Evolutionary conservation across 495 filamentous ascomycete genomes (phyloP).

Genomic region (Penicillium waksmanii): DNA sequence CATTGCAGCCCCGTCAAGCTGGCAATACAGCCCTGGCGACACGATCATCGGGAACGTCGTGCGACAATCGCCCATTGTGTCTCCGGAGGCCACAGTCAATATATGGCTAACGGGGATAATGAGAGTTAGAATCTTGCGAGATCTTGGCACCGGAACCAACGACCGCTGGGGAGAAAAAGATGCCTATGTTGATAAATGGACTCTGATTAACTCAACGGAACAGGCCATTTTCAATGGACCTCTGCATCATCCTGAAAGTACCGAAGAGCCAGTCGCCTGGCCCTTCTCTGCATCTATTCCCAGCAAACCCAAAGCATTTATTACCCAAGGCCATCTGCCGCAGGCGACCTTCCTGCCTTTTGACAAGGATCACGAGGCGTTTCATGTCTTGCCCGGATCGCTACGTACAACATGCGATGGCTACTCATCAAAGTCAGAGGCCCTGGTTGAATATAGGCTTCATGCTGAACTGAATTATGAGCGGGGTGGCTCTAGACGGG

Average conservation of each 20-base stretch:
- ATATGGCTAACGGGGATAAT: conserved; percentile 16
- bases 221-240: conserved; percentile 8
- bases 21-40: conserved; percentile 22
- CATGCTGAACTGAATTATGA: conserved; percentile 19
- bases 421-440: conserved; percentile 9
- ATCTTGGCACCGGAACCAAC: conserved; percentile 6
- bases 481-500: conserved; percentile 6
- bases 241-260: conserved; percentile 6
- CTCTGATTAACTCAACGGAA: background rate
- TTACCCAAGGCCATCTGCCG: conserved; percentile 1
- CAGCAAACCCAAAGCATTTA: conserved; percentile 5
- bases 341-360: conserved; percentile 29
- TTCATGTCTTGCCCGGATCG: conserved; percentile 16
- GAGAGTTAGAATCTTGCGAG: background rate
- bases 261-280: conserved; percentile 11
- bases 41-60: conserved; percentile 26
- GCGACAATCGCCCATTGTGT: conserved; percentile 14
- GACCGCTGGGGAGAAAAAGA: conserved; percentile 2
- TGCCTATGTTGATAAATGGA: conserved; percentile 4
- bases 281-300: conserved; percentile 20
- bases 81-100: conserved; percentile 21
- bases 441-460: conserved; percentile 25
- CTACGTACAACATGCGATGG: conserved; percentile 4
- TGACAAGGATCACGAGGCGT: conserved; percentile 14
- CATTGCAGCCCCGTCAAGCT: conserved; percentile 18